phyloP scores from a whole-genome alignment of 2,329 filamentous ascomycete genomes.

The Botrytis squamosa region DNA sequence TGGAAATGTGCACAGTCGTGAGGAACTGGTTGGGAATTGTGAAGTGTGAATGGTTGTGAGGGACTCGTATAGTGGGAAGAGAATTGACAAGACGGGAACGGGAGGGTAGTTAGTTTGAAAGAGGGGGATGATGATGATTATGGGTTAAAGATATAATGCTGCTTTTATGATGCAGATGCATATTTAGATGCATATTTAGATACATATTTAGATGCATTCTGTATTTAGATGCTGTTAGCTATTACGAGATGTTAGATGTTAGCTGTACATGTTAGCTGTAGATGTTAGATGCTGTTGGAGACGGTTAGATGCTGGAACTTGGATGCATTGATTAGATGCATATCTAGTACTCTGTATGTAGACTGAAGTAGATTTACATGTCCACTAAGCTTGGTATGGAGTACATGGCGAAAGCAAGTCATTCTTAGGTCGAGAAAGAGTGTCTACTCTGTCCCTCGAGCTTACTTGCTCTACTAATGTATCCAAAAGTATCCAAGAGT shows the following conservation, averaged over 20 bases:
- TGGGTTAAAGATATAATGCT: not conserved
- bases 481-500: not conserved
- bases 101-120: not conserved
- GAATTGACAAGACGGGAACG: slow-evolving; percentile 4
- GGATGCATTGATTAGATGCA: not conserved
- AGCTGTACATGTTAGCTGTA: too few relatives aligned
- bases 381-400: not conserved
- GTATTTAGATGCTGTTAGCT: not conserved
- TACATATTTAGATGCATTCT: not conserved
- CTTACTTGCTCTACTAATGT: not conserved
- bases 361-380: not conserved
- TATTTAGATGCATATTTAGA: not conserved
- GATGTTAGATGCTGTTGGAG: too few relatives aligned
- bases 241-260: too few relatives aligned
- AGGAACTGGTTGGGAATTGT: not conserved
- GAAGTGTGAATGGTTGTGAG: too few relatives aligned
- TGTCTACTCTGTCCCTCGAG: not conserved
- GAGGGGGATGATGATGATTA: not conserved
- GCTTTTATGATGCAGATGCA: not conserved
- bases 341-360: not conserved
- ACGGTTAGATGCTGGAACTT: not conserved
- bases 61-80: not conserved
- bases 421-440: not conserved
- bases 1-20: not conserved
- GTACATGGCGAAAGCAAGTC: not conserved